Evolutionary conservation across 2,329 filamentous ascomycete genomes (phyloP).

Genomic region (Chaetomium strumarium): DNA sequence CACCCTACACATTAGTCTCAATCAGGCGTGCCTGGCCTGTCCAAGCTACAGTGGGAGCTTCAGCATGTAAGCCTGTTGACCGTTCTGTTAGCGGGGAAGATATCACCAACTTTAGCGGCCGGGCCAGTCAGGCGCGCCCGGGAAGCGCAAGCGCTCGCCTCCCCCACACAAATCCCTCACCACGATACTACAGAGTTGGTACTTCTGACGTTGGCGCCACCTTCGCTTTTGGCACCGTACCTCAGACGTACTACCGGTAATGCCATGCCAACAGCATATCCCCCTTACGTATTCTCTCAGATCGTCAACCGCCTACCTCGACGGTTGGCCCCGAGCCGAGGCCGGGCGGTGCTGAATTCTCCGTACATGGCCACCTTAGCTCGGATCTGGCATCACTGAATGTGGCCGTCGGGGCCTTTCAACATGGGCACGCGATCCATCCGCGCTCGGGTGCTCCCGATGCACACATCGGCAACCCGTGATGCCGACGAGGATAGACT

Average conservation of each 20-base stretch:
- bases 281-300: slow-evolving; percentile 10
- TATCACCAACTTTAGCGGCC: not conserved
- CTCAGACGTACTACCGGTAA: slow-evolving; percentile 3
- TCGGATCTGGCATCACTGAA: too few species aligned
- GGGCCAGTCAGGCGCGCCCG: slow-evolving; percentile 15
- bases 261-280: not conserved
- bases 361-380: not conserved
- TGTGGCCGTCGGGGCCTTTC: too few species aligned
- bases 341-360: slow-evolving; percentile 1
- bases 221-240: slow-evolving; percentile 1
- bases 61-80: too few species aligned
- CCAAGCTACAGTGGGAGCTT: too few species aligned
- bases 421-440: too few species aligned
- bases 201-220: not conserved
- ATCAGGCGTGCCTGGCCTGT: too few species aligned
- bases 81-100: not conserved
- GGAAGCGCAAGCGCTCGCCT: slow-evolving; percentile 24
- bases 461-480: not conserved
- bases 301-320: slow-evolving; percentile 7
- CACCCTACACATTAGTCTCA: too few species aligned
- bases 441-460: too few species aligned
- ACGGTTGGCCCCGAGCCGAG: not conserved
- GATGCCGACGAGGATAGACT: not conserved
- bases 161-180: slow-evolving; percentile 14
- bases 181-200: not conserved